A percentile compares a stretch with the other conserved stretches of the same genome.
Evolutionary conservation across 148 eudicot genomes (phyloP).

Genomic region (Drosera capensis): DNA sequence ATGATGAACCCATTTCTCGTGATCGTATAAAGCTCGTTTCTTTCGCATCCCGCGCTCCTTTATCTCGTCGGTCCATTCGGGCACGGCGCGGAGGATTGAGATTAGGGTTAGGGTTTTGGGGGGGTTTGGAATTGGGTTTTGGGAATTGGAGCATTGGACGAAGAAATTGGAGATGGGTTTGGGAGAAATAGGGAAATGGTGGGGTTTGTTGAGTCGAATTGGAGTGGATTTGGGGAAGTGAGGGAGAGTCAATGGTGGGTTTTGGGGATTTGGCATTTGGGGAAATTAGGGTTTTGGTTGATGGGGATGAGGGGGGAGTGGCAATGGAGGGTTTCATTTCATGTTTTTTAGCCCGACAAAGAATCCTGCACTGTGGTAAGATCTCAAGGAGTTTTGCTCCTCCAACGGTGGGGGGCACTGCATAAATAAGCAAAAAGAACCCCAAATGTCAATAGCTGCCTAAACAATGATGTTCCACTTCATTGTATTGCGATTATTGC

Average conservation of each 20-base stretch:
- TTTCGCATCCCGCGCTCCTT: constrained; percentile 65
- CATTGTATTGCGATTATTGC: not conserved
- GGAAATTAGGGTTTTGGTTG: constrained; percentile 24
- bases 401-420: constrained; percentile 74
- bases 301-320: constrained; percentile 6
- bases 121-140: constrained; percentile 17
- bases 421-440: constrained; percentile 8
- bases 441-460: not conserved
- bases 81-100: constrained; percentile 39
- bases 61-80: constrained; percentile 68
- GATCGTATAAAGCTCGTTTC: constrained; percentile 47
- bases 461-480: not conserved
- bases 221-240: constrained; percentile 26
- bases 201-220: constrained; percentile 20
- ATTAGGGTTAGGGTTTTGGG: constrained; percentile 16
- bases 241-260: constrained; percentile 16
- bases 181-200: constrained; percentile 12
- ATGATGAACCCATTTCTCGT: constrained; percentile 66
- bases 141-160: constrained; percentile 24
- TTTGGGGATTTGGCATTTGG: constrained; percentile 32
- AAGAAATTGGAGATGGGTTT: constrained; percentile 16
- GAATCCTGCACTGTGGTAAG: constrained; percentile 41
- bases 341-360: no score
- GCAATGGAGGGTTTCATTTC: constrained; percentile 4
- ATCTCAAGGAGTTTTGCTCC: constrained; percentile 47